phyloP scores from a whole-genome alignment of 108 stramenopile genomes.

The Cyclotella sp. region DNA sequence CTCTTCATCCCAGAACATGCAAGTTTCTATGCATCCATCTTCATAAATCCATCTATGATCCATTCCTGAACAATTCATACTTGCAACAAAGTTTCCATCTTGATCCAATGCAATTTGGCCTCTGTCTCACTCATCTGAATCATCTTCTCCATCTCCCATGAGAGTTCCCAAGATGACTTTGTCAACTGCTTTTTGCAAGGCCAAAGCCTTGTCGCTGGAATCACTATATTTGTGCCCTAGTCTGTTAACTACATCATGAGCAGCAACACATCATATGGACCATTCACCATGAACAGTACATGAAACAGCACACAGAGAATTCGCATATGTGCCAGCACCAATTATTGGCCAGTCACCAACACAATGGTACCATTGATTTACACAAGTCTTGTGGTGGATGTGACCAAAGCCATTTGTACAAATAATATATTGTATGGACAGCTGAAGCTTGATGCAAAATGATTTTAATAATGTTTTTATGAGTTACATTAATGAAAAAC shows the following conservation, averaged over 20 bases:
- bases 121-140: slow-evolving; percentile 24
- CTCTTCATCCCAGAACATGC: slow-evolving; percentile 36
- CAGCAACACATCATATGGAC: slow-evolving; percentile 40
- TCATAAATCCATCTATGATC: slow-evolving; percentile 45
- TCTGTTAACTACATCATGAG: too few species aligned
- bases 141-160: slow-evolving; percentile 15
- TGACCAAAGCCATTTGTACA: too few species aligned
- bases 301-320: slow-evolving; percentile 42
- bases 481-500: too few species aligned
- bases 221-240: slow-evolving; percentile 42
- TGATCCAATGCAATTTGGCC: slow-evolving; percentile 38
- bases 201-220: background rate
- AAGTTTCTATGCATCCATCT: slow-evolving; percentile 36
- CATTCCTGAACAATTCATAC: slow-evolving; percentile 47
- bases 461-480: too few species aligned
- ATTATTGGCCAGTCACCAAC: slow-evolving; percentile 45
- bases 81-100: too few species aligned
- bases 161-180: slow-evolving; percentile 36
- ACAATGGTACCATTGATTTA: slow-evolving; percentile 28
- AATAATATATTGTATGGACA: too few species aligned
- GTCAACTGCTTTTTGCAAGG: slow-evolving; percentile 34
- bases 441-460: too few species aligned
- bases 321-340: too few species aligned
- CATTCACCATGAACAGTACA: slow-evolving; percentile 51
- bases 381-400: slow-evolving; percentile 49